Base-by-base conservation (phyloP, 495 filamentous ascomycete genomes). In the Neurospora tetraspora region DNA sequence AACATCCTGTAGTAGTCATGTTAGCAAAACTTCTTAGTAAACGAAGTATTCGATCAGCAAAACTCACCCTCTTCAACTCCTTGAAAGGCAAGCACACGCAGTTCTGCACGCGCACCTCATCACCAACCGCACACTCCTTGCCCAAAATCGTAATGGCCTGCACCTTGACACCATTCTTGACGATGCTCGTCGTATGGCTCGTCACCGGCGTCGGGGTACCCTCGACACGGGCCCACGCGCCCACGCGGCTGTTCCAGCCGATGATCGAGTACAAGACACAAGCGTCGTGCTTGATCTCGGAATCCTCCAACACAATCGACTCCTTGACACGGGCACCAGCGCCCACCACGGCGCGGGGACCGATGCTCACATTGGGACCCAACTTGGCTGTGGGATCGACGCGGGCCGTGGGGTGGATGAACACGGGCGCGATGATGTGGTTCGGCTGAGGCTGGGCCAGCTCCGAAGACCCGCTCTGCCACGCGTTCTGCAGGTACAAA, bases 31-130 rank as follows among this genome's bases (percentile, higher is more conserved):
- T n/a, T 27, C n/a, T 4, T 37, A n/a, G 68, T 72, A 73, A 9
- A 53, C 9, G 0, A 34, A 34, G 38, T 47, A 12, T 36, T n/a
- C 12, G 65, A 45, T 36, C 45, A 34, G 14, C 18, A 4, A 36
- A 42, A 91, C 94, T 81, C 86, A 97, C 95, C 85, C 93, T 89
- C 89, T 98, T 99, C 80, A 99, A 84, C 82, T 98, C 96, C 88
- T 99, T 99, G 81, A 94, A 97, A 34, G 96, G 96, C 85, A 99
- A 82, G 82, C 96, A 98, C 72, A 99, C 91, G 81, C 96, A 99
- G 84, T 99, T 99, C 85, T 98, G 96, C 76, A 99, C 94, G 71
- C 94, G 89, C 38, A 99, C 92, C 80, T 99, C 96, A 77, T 99
- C 96, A 1, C 90, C 94, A 69, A 98, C 96, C 39, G 85, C 91